Evolutionary conservation across 1,284 basidiomycete species (phyloP), one percentile per base, ranked within the genome.

Genomic region (Sporisorium iseilematis-ciliati): DNA sequence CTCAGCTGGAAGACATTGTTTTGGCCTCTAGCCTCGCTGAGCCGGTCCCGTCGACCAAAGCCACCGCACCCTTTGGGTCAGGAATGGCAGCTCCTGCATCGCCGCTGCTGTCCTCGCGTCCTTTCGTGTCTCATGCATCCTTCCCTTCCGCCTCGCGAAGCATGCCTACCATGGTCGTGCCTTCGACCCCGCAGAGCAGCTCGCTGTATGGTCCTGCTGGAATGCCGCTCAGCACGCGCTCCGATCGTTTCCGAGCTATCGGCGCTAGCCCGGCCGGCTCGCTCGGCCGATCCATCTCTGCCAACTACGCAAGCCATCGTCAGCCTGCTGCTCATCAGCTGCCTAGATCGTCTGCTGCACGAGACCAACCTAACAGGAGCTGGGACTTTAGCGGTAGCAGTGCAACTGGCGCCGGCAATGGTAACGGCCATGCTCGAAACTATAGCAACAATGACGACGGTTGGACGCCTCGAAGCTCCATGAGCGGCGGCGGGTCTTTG

Each of bases 31-130:
- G 46, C 53, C 33, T 55, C 11, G 45, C 53, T 8, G 59, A 61
- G 29, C 43, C 59, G 5, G 43, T 29, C 21, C 25, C 48, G 35
- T 33, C 60, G 11, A 26, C 60, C 3, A 62, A 50, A 23, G 38
- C 42, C 0, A 42, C 16, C 3, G 29, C 57, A 20, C 29, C 65
- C 14, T 50, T 25, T 12, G 21, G 31, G 3, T 12, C 33, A 12
- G 43, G 29, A 25, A 46, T 46, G 41, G 41, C 14, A 21, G 41
- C 56, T 5, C 50, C 57, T 35, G 35, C 31, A 1, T 65, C 66
- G 23, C 66, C 72, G 2, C 40, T 69, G 56, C 59, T 75, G n/a
- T 63, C 72, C 10, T 60, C 66, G 5, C 70, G 70, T n/a, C 65
- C 70, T 0, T 73, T 73, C 29, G n/a, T 48, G 7, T 16, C 57